Conservation (phyloP, 768 basidiomycete genomes). For the Tricholoma saponaceum region DNA sequence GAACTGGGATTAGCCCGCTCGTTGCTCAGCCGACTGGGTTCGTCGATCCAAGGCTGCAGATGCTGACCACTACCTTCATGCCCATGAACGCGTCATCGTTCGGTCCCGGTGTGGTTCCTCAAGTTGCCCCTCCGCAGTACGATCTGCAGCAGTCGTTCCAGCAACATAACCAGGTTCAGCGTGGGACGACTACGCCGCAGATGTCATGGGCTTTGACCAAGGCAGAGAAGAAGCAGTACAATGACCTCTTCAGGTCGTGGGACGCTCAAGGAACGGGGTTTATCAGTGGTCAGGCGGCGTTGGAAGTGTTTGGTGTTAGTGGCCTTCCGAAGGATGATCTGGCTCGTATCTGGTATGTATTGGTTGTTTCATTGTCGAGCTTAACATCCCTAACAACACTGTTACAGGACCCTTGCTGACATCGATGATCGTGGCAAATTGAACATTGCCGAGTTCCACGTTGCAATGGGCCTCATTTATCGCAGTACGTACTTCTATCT, state of each 20-base stretch:
- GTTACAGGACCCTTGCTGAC: constrained; percentile 83
- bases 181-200: constrained; percentile 60
- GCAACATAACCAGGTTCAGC: constrained; percentile 75
- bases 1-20: constrained; percentile 37
- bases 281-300: constrained; percentile 77
- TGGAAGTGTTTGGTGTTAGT: constrained; percentile 93
- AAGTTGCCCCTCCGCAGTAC: constrained; percentile 62
- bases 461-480: constrained; percentile 98
- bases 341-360: constrained; percentile 84
- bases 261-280: constrained; percentile 78
- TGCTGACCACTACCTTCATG: constrained; percentile 94
- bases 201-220: constrained; percentile 86
- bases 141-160: constrained; percentile 83
- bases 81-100: constrained; percentile 66
- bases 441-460: constrained; percentile 94
- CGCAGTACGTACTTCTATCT: constrained; percentile 59
- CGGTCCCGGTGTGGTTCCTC: constrained; percentile 55
- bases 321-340: constrained; percentile 86
- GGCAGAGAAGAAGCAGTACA: constrained; percentile 94
- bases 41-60: constrained; percentile 76
- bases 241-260: constrained; percentile 97
- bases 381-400: constrained; percentile 3
- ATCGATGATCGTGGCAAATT: constrained; percentile 92
- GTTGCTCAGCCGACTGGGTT: constrained; percentile 77
- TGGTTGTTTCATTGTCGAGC: background rate